Evolutionary conservation across 768 basidiomycete genomes (phyloP), one percentile per base, ranked within the genome.

Genomic region (Tephrocybe rancida): DNA sequence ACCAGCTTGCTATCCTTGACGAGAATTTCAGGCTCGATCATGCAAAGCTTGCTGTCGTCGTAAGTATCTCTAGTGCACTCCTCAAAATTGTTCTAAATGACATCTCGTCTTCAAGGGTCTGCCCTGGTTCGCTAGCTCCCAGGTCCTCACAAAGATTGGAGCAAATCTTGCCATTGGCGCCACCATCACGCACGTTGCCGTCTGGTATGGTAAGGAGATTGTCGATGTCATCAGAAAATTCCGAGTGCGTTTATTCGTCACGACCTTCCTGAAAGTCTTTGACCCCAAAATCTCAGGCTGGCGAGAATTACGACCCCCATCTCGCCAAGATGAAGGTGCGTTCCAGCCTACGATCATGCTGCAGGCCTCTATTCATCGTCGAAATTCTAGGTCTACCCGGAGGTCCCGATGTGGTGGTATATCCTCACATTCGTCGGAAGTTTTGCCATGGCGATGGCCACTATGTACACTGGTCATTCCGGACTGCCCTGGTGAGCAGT

Each of bases 181-280:
- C 1, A 82, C 81, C 0, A 67, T 84, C 41, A 80, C 69, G 16
- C 82, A 84, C 55, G 72, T 83, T 14, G 50, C 76, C 5, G 52
- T 84, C 1, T 84, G 82, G 82, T 81, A 84, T 49, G 75, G 73
- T 0, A 72, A 78, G 41, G 80, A 83, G 44, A 70, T 84, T 30
- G 56, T 70, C 29, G 61, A 63, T 4, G 73, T 78, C 35, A 70
- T 80, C 54, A 67, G 64, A 60, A 73, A 69, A 34, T 75, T 79
- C 56, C 68, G 79, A 62, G 74, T 73, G 58, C 5, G 65, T n/a
- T 5, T 52, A 39, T 26, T 37, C 19, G 5, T 18, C n/a, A n/a
- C n/a, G n/a, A n/a, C n/a, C n/a, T n/a, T n/a, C n/a, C n/a, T n/a
- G n/a, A n/a, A n/a, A n/a, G n/a, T n/a, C n/a, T n/a, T n/a, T n/a